A percentile compares a stretch with the other conserved stretches of the same genome.
phyloP scores from a whole-genome alignment of 1,139 yeast genomes.

The Casaregolazyma lundiana region DNA sequence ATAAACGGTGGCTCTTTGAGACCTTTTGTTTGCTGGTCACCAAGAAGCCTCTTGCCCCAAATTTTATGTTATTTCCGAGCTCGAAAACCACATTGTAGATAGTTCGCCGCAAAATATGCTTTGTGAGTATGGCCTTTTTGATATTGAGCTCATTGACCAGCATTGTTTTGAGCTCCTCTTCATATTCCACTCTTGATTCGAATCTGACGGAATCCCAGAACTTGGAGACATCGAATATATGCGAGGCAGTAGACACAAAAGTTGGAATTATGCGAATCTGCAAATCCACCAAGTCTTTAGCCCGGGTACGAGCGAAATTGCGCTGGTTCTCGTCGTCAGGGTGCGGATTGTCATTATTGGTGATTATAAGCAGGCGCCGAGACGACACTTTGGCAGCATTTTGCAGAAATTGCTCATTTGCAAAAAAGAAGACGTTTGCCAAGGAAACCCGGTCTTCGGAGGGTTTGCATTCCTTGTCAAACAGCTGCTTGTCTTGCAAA shows the following conservation, averaged over 20 bases:
- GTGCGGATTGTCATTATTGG: constrained; percentile 54
- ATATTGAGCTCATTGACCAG: constrained; percentile 48
- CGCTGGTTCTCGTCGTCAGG: constrained; percentile 33
- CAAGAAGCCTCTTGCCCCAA: constrained; percentile 70
- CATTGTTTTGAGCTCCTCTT: constrained; percentile 28
- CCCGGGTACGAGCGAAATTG: constrained; percentile 49
- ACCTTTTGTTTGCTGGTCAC: constrained; percentile 54
- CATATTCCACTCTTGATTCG: constrained; percentile 12
- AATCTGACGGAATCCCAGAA: constrained; percentile 48
- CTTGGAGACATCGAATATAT: constrained; percentile 46
- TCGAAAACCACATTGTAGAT: constrained; percentile 58
- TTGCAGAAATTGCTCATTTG: constrained; percentile 25
- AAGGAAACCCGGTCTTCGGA: constrained; percentile 12
- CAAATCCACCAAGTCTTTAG: constrained; percentile 44
- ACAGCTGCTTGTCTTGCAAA: constrained; percentile 20
- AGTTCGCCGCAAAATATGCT: constrained; percentile 59
- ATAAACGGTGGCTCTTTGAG: constrained; percentile 43
- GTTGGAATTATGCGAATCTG: constrained; percentile 57
- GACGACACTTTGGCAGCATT: constrained; percentile 20
- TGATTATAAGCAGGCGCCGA: constrained; percentile 47
- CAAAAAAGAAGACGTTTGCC: constrained; percentile 28
- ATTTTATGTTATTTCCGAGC: constrained; percentile 46
- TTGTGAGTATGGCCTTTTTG: constrained; percentile 32
- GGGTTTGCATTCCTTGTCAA: constrained; percentile 2
- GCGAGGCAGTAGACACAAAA: constrained; percentile 43